A percentile compares a stretch with the other conserved stretches of the same genome.
These are phyloP conservation scores for Pleurotus cornucopiae DNA, from an alignment of 768 basidiomycete genomes.

Conservation along the genomic window DNA sequence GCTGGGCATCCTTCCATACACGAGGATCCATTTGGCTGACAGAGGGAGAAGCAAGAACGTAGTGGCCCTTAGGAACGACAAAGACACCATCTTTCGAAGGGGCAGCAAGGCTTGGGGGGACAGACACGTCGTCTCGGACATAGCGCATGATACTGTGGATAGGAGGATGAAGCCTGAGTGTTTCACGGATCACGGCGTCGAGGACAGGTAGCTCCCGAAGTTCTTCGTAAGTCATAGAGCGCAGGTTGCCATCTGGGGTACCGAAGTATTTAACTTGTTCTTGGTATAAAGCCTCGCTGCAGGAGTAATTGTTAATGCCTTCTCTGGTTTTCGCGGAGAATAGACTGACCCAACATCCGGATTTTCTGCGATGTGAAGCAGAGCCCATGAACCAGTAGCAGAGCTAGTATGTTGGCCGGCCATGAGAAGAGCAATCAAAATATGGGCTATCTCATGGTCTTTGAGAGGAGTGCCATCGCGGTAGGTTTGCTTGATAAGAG, in stretches of 20 bases:
- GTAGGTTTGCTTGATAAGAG: conserved; percentile 81
- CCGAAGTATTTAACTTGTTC: conserved; percentile 86
- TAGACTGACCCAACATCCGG: conserved; percentile 66
- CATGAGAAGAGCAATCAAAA: conserved; percentile 99
- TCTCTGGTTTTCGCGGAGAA: not conserved
- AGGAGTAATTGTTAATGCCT: not conserved
- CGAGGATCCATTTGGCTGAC: conserved; percentile 83
- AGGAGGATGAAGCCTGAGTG: conserved; percentile 88
- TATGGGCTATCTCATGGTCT: conserved; percentile 94
- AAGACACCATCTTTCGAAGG: conserved; percentile 72
- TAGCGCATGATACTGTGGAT: conserved; percentile 95
- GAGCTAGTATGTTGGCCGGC: conserved; percentile 99
- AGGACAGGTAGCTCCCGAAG: conserved; percentile 78
- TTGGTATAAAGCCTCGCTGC: conserved; percentile 76
- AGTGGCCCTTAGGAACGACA: conserved; percentile 87
- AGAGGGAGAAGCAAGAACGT: conserved; percentile 83
- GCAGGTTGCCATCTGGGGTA: conserved; percentile 75
- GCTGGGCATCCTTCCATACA: conserved; percentile 69
- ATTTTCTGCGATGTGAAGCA: conserved; percentile 81
- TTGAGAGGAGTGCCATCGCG: conserved; percentile 70
- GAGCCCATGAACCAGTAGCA: conserved; percentile 84
- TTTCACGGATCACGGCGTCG: conserved; percentile 90
- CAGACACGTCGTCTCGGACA: conserved; percentile 78
- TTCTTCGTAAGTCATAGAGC: conserved; percentile 81
- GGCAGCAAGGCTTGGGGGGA: conserved; percentile 77